Conservation (phyloP, 2,329 filamentous ascomycete genomes). For the Incumbomyces lentus region DNA sequence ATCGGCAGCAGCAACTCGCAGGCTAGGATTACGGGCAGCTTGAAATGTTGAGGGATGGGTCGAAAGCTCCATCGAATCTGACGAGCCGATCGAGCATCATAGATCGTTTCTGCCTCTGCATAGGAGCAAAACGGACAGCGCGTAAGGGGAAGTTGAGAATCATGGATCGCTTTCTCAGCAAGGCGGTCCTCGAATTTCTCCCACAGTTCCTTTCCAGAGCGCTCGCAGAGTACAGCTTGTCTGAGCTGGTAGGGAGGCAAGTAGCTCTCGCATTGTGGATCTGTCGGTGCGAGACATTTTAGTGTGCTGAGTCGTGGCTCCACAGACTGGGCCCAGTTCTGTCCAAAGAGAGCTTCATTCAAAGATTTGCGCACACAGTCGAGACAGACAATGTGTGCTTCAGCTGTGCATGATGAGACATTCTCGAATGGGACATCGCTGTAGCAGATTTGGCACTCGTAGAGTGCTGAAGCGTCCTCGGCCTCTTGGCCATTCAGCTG, state of each 20-base stretch:
- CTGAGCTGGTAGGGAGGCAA: constrained; percentile 60
- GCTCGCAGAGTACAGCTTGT: constrained; percentile 60
- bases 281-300: constrained; percentile 68
- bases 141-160: constrained; percentile 63
- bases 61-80: constrained; percentile 49
- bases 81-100: constrained; percentile 42
- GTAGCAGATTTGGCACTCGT: constrained; percentile 41
- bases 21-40: constrained; percentile 33
- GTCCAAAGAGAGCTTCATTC: constrained; percentile 82
- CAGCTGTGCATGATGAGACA: constrained; percentile 34
- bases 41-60: constrained; percentile 36
- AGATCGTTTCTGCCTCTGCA: constrained; percentile 73
- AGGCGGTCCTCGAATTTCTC: constrained; percentile 68
- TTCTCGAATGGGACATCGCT: constrained; percentile 39
- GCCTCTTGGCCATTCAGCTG: constrained; percentile 34
- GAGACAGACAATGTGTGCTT: constrained; percentile 42
- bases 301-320: constrained; percentile 63
- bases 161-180: constrained; percentile 63
- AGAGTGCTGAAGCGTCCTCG: constrained; percentile 30
- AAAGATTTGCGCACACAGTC: constrained; percentile 72
- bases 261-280: constrained; percentile 60
- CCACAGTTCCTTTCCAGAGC: constrained; percentile 60
- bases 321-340: constrained; percentile 78
- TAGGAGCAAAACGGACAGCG: constrained; percentile 88
- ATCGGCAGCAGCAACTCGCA: constrained; percentile 39